A percentile compares a stretch with the other conserved stretches of the same genome.
Evolutionary conservation across 164 flowering plant species (phyloP).

Genomic region (Aristolochia contorta): DNA sequence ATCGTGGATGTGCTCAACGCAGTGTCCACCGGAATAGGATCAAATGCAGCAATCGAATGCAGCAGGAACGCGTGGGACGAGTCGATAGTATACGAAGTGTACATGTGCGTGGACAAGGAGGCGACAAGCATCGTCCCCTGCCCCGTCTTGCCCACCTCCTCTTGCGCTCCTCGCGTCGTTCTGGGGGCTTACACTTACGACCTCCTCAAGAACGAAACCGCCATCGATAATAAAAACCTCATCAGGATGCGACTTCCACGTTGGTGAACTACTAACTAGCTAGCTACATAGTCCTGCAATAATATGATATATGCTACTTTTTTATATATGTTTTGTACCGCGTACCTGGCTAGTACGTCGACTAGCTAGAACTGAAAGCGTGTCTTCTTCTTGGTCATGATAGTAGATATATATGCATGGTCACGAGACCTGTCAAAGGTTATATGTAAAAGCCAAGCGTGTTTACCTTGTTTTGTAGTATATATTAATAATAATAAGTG

Average conservation of each 20-base stretch:
- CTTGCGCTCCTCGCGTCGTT: slow-evolving; percentile 9
- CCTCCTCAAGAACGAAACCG: slow-evolving; percentile 6
- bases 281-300: no score
- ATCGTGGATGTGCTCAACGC: neutral
- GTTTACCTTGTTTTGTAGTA: no score
- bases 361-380: no score
- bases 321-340: no score
- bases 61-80: slow-evolving; percentile 8
- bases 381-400: no score
- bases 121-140: slow-evolving; percentile 5
- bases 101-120: slow-evolving; percentile 10
- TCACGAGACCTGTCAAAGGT: no score
- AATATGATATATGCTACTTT: no score
- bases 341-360: no score
- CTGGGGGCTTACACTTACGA: slow-evolving; percentile 10
- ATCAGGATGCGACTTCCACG: slow-evolving; percentile 1
- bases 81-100: slow-evolving; percentile 6
- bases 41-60: slow-evolving; percentile 7
- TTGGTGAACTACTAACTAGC: no score
- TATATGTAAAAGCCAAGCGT: no score
- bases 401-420: no score
- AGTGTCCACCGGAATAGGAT: slow-evolving; percentile 5
- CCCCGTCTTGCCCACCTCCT: slow-evolving; percentile 2
- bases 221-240: neutral
- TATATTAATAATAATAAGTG: no score